These are phyloP conservation scores for Yamadazyma epiphylla DNA, from an alignment of 1,139 yeast genomes.

Conservation along the genomic window DNA sequence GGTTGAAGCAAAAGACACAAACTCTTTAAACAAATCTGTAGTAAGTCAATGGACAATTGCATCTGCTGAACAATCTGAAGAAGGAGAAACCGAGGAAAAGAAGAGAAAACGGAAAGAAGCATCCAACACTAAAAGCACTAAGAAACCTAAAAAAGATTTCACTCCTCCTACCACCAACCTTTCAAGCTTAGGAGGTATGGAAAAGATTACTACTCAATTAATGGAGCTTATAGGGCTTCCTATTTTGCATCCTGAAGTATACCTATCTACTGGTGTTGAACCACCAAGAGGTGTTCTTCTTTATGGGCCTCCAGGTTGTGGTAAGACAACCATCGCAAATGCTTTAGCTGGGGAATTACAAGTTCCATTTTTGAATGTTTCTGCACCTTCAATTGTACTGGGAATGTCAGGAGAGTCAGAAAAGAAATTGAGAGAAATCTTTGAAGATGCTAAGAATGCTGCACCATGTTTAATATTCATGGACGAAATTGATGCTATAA, in stretches of 20 bases:
- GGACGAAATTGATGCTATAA: slow-evolving; percentile 96
- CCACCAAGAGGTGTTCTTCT: slow-evolving; percentile 95
- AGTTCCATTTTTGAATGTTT: slow-evolving; percentile 85
- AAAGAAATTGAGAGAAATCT: slow-evolving; percentile 85
- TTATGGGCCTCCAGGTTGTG: slow-evolving; percentile 99
- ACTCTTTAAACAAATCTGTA: slow-evolving; percentile 72
- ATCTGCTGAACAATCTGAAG: slow-evolving; percentile 9
- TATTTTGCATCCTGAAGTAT: slow-evolving; percentile 88
- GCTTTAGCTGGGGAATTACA: slow-evolving; percentile 94
- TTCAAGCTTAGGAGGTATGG: slow-evolving; percentile 86
- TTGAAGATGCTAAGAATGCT: slow-evolving; percentile 83
- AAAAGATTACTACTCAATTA: slow-evolving; percentile 73
- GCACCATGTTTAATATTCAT: slow-evolving; percentile 93
- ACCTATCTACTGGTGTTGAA: slow-evolving; percentile 81
- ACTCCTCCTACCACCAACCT: slow-evolving; percentile 67
- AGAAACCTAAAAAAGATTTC: slow-evolving; percentile 53
- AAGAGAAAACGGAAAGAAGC: slow-evolving; percentile 28
- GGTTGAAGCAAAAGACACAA: slow-evolving; percentile 59
- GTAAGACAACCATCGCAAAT: slow-evolving; percentile 93
- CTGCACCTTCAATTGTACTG: slow-evolving; percentile 95
- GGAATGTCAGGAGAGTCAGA: slow-evolving; percentile 99
- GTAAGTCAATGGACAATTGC: slow-evolving; percentile 60
- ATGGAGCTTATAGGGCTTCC: slow-evolving; percentile 92
- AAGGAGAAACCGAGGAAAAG: slow-evolving; percentile 14
- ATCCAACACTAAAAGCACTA: slow-evolving; percentile 19